phyloP scores from a whole-genome alignment of 495 filamentous ascomycete genomes.

The Pseudomonodictys pantanalensis region DNA sequence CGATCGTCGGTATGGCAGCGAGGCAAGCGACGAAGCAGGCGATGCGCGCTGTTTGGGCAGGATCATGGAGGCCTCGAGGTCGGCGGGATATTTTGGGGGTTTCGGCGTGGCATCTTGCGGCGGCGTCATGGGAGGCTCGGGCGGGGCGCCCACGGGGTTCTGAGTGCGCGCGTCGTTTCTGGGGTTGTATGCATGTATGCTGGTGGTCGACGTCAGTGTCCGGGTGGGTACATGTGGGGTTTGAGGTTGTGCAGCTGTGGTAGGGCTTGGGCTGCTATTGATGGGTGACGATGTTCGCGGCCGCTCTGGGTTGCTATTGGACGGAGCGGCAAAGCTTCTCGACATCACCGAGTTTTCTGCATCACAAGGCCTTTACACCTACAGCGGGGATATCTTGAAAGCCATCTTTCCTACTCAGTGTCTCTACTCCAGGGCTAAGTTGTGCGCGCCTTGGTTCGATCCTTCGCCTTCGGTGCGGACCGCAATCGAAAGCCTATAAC shows the following conservation, averaged over 20 bases:
- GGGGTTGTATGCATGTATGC: constrained; percentile 26
- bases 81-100: constrained; percentile 59
- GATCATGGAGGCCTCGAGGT: constrained; percentile 51
- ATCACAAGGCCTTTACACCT: no score
- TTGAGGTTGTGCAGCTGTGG: background rate
- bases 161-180: constrained; percentile 21
- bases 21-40: constrained; percentile 43
- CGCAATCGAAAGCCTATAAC: no score
- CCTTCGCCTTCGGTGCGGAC: no score
- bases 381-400: no score
- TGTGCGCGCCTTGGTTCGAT: no score
- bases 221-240: background rate
- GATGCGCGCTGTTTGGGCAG: constrained; percentile 56
- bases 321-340: background rate
- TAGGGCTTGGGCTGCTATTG: background rate
- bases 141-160: constrained; percentile 21
- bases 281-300: no score
- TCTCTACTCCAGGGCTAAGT: no score
- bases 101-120: constrained; percentile 59
- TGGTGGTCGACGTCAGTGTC: background rate
- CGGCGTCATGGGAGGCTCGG: constrained; percentile 55
- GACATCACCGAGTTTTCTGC: no score
- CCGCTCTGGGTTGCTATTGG: background rate
- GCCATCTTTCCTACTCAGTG: no score
- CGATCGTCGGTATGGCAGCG: constrained; percentile 42